Percentiles rank a stretch among this genome's conserved stretches.
These are phyloP conservation scores for Diutina rugosa DNA, from an alignment of 1,139 yeast species.

Conservation along the genomic window DNA sequence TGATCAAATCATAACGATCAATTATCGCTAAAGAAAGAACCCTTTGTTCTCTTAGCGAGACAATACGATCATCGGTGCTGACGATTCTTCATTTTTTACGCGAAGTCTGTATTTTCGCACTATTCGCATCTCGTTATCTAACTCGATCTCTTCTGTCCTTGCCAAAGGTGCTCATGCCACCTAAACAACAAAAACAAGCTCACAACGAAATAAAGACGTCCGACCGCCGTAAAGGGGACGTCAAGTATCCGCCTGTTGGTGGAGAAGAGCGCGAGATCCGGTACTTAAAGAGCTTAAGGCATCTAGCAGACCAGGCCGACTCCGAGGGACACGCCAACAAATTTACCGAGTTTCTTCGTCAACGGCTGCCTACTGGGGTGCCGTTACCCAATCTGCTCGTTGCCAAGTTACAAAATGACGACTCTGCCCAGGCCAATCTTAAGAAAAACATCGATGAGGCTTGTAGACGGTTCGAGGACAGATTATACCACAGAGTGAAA, in stretches of 20 bases:
- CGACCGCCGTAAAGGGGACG: too few relatives aligned
- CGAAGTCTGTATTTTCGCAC: too few relatives aligned
- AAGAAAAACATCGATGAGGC: neutral
- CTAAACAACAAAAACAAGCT: too few relatives aligned
- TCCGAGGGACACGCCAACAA: neutral
- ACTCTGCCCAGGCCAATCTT: neutral
- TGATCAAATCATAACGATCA: too few relatives aligned
- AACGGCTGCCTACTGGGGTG: neutral
- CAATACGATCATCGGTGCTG: too few relatives aligned
- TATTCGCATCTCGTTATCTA: too few relatives aligned
- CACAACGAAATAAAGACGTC: too few relatives aligned
- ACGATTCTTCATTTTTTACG: too few relatives aligned
- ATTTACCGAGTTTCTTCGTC: neutral
- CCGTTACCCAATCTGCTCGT: neutral
- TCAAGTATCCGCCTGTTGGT: neutral
- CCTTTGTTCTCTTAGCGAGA: too few relatives aligned
- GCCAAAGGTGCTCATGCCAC: too few relatives aligned
- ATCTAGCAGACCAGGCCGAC: neutral
- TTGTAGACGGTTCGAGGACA: neutral
- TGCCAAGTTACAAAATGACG: neutral
- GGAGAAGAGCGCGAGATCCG: neutral
- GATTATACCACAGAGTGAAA: neutral
- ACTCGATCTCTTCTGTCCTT: too few relatives aligned
- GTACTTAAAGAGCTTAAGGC: neutral
- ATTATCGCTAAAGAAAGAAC: too few relatives aligned